Evolutionary conservation across 345 rosid genomes (phyloP).

Genomic region (Odontarrhena argentea): DNA sequence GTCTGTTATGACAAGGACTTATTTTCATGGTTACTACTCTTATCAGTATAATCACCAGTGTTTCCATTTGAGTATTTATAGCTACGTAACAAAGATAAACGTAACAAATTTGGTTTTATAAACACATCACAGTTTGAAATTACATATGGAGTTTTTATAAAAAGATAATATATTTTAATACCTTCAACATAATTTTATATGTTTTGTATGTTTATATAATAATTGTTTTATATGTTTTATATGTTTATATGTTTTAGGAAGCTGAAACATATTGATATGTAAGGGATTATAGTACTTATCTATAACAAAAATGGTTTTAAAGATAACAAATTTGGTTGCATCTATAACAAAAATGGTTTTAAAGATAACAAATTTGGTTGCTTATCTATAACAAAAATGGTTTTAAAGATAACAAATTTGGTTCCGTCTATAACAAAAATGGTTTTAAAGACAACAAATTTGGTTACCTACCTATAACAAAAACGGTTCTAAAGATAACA

Average conservation of each 20-base stretch:
- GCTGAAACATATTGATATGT: not conserved
- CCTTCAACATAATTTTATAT: not conserved
- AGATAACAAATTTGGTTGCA: not conserved
- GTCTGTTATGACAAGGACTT: not conserved
- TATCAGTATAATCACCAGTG: not conserved
- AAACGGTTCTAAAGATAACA: not conserved
- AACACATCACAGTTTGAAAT: not conserved
- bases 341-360: not conserved
- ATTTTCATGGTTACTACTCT: not conserved
- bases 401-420: not conserved
- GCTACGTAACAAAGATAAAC: not conserved
- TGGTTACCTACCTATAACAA: not conserved
- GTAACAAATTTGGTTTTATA: not conserved
- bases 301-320: not conserved
- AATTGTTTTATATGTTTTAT: not conserved
- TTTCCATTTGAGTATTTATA: not conserved
- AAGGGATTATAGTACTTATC: not conserved
- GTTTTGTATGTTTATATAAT: not conserved
- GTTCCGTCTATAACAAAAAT: no score
- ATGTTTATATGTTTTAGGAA: not conserved
- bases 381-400: not conserved
- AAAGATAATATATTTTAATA: not conserved
- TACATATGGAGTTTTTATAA: not conserved
- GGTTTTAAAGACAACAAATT: no score
- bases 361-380: not conserved